Base-by-base conservation (phyloP, 2,329 filamentous ascomycete genomes). In the Cercospora sesami region DNA sequence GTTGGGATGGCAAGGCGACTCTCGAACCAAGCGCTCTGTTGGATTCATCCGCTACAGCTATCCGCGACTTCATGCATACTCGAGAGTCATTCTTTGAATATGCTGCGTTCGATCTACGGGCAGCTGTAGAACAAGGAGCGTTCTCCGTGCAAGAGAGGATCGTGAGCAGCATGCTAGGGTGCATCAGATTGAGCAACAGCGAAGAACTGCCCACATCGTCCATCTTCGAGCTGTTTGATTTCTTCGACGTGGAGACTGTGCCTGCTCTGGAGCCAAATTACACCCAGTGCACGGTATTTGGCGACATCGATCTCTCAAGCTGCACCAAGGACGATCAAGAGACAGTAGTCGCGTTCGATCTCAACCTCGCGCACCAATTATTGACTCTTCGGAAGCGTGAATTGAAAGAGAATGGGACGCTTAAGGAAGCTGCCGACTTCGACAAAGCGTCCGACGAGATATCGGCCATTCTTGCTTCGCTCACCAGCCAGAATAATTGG, bases 201-300 rank as follows among this genome's bases (percentile, higher is more conserved):
- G 87, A 91, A 64, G 83, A 88, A 5, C 82, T 91, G 42, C 81
- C 84, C 30, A 91, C 93, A 67, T 86, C 90, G 0, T 93, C 91
- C 3, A 86, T 98, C 6, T 97, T 98, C 75, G 93, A 97, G 72
- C 85, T 98, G 23, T 95, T 96, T 74, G 95, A 99, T 80, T 98
- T 98, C 75, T 86, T 95, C 77, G 89, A 91, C 69, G 79, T 90
- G 10, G 84, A 87, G 59, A 83, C 89, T 45, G 79, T 81, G 0
- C 78, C 79, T 66, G 76, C 85, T 2, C 79, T 86, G 2, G 73
- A 74, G 21, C 71, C 74, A 28, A 63, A 87, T 89, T 5, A 81
- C 16, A 58, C 67, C n/a, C 65, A 69, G 28, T 70, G 91, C 21
- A 80, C 83, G 48, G 86, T 86, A 69, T 90, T 94, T 69, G 81